Percentiles rank a stretch among this genome's conserved stretches.
These are phyloP conservation scores for Fistulifera solaris DNA, from an alignment of 108 stramenopile genomes.

Conservation along the genomic window DNA sequence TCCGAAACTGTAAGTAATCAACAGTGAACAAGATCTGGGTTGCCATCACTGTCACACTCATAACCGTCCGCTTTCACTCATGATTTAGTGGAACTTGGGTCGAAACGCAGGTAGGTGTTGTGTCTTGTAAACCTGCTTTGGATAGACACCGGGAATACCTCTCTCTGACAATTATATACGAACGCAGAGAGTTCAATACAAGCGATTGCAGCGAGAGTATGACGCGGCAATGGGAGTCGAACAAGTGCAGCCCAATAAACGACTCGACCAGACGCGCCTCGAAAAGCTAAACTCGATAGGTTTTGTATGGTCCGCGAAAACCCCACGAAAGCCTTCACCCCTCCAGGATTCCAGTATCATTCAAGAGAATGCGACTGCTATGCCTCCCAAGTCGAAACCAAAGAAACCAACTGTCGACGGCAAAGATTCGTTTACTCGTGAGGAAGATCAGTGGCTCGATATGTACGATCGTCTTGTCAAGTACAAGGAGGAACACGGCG, in stretches of 20 bases:
- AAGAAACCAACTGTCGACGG: slow-evolving; percentile 1
- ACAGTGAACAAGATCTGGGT: too few species aligned
- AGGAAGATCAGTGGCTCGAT: slow-evolving; percentile 25
- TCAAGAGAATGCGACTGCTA: neutral
- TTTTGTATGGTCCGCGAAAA: slow-evolving; percentile 46
- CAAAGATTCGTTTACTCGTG: slow-evolving; percentile 5
- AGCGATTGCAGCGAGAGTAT: slow-evolving; percentile 17
- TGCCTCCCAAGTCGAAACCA: neutral
- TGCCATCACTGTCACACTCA: too few species aligned
- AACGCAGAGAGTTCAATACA: slow-evolving; percentile 42
- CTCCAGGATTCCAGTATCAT: neutral
- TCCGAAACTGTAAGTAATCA: slow-evolving; percentile 29
- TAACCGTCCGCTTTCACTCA: too few species aligned
- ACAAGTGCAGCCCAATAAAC: slow-evolving; percentile 26
- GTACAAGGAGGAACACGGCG: slow-evolving; percentile 50
- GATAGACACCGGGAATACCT: too few species aligned
- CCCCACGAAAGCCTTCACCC: neutral
- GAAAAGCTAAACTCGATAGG: slow-evolving; percentile 33
- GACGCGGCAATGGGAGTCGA: slow-evolving; percentile 11
- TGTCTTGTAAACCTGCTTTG: too few species aligned
- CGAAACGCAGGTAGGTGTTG: too few species aligned
- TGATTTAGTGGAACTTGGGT: too few species aligned
- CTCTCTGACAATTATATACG: too few species aligned
- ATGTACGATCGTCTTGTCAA: slow-evolving; percentile 40
- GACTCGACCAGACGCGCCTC: slow-evolving; percentile 42